A percentile compares a stretch with the other conserved stretches of the same genome.
phyloP scores from a whole-genome alignment of 495 filamentous ascomycete species.

The Ramalina intermedia region DNA sequence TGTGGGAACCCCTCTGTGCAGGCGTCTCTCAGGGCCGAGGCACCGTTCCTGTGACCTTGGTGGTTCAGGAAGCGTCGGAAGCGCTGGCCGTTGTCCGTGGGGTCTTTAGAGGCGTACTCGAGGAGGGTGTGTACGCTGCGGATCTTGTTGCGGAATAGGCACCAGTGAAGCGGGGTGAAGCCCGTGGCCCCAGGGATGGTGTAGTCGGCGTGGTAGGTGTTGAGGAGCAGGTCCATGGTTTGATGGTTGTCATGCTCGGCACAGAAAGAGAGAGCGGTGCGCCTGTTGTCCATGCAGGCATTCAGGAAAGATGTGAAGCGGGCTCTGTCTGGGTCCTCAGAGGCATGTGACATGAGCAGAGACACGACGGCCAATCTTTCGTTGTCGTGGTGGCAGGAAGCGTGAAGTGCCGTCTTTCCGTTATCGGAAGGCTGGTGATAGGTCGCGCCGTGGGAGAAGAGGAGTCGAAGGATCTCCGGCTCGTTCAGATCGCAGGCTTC shows the following conservation, averaged over 20 bases:
- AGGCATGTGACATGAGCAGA: neutral
- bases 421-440: neutral
- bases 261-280: constrained; percentile 5
- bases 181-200: neutral
- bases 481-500: constrained; percentile 2
- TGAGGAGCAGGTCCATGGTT: constrained; percentile 5
- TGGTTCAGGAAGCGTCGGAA: constrained; percentile 5
- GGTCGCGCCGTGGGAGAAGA: constrained; percentile 2
- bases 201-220: neutral
- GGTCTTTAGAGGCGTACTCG: neutral
- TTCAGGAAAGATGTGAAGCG: constrained; percentile 5
- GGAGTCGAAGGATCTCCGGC: neutral
- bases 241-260: neutral
- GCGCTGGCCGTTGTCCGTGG: neutral
- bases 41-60: neutral
- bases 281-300: neutral
- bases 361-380: neutral
- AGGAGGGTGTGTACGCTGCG: neutral
- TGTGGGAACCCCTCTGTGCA: neutral
- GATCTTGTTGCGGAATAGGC: neutral
- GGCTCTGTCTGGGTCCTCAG: neutral
- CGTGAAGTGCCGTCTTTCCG: neutral
- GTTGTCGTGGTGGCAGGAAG: constrained; percentile 1
- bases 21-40: constrained; percentile 4
- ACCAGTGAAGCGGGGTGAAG: constrained; percentile 2